Conservation (phyloP, 73 alveolate genomes). For the Diophrys sp. region DNA sequence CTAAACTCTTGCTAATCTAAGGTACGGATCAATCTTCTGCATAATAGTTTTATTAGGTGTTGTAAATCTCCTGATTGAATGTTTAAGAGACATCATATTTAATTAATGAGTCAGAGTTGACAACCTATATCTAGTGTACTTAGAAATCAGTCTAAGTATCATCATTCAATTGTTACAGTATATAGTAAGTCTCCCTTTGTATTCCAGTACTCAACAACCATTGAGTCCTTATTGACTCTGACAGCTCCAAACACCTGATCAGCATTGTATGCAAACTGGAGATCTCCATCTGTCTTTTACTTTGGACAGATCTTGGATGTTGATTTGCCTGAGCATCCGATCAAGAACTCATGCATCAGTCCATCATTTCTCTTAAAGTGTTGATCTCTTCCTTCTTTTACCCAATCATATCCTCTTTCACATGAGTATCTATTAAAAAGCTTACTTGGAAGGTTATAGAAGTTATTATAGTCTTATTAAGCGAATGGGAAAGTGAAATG, state of each 20-base stretch:
- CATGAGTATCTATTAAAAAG: neutral
- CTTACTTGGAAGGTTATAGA: neutral
- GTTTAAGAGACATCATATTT: no score
- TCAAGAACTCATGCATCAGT: neutral
- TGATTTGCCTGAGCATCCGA: neutral
- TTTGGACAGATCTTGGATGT: neutral
- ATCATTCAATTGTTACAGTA: neutral
- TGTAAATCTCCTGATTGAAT: no score
- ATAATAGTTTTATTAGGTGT: no score
- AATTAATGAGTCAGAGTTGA: no score
- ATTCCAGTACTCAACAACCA: neutral
- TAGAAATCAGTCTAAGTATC: neutral
- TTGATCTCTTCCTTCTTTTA: neutral
- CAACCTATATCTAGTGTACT: no score
- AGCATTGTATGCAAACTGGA: neutral
- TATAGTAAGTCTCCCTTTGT: neutral
- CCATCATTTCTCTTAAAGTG: neutral
- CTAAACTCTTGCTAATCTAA: constrained; percentile 73
- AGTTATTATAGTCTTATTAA: neutral
- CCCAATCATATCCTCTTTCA: neutral
- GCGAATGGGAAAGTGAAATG: constrained; percentile 1
- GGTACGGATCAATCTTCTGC: constrained; percentile 48
- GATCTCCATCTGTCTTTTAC: neutral
- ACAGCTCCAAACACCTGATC: neutral
- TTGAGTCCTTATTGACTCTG: neutral